These are phyloP conservation scores for Aphanomyces euteiches DNA, from an alignment of 352 stramenopile genomes.

Conservation along the genomic window DNA sequence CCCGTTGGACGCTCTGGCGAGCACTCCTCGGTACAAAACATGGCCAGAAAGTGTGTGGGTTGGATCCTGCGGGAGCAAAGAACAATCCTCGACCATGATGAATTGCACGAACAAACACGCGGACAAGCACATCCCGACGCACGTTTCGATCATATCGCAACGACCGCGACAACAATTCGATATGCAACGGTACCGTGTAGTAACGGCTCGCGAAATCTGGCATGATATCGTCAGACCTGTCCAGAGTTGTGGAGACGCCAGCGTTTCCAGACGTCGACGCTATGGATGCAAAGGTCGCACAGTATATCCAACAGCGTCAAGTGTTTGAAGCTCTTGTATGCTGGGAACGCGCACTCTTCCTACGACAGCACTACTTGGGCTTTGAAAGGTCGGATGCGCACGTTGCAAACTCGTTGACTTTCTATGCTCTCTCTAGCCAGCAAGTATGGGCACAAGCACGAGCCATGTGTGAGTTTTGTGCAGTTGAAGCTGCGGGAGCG, in stretches of 20 bases:
- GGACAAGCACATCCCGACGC: no score
- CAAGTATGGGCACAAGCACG: slow-evolving; percentile 88
- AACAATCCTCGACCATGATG: no score
- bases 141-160: no score
- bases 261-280: slow-evolving; percentile 18
- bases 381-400: slow-evolving; percentile 65
- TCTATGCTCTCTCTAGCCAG: not conserved
- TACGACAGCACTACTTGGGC: slow-evolving; percentile 92
- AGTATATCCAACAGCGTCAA: not conserved
- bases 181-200: no score
- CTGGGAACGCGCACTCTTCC: slow-evolving; percentile 91
- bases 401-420: not conserved
- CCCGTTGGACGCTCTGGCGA: no score
- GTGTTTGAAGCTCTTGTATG: slow-evolving; percentile 85
- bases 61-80: no score
- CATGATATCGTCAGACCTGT: no score
- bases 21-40: no score
- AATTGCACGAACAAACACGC: no score
- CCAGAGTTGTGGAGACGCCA: not conserved
- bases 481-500: slow-evolving; percentile 91
- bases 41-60: no score
- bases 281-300: slow-evolving; percentile 5
- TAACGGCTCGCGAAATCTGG: no score
- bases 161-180: no score
- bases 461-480: slow-evolving; percentile 92